These are phyloP conservation scores for Beauveria sp. DNA, from an alignment of 2,329 filamentous ascomycete genomes.

Conservation along the genomic window DNA sequence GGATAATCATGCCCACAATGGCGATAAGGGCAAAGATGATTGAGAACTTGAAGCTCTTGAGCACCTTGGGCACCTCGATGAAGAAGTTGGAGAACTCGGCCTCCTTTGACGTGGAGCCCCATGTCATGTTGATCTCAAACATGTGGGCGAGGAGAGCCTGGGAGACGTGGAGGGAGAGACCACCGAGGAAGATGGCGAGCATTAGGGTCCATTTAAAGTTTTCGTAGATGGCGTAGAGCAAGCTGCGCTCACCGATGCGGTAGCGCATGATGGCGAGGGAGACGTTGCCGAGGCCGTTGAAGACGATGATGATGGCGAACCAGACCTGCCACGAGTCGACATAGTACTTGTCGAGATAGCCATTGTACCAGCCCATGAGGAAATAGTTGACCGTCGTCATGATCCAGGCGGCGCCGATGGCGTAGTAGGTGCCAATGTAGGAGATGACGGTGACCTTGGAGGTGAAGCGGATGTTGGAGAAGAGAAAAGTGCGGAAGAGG, in stretches of 20 bases:
- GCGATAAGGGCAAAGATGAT: slow-evolving; percentile 54
- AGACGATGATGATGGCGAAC: slow-evolving; percentile 55
- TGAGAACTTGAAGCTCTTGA: slow-evolving; percentile 71
- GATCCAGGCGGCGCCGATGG: slow-evolving; percentile 59
- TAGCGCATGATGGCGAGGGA: slow-evolving; percentile 56
- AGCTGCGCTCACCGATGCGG: slow-evolving; percentile 44
- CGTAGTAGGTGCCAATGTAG: slow-evolving; percentile 66
- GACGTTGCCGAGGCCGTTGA: slow-evolving; percentile 54
- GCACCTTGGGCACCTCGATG: slow-evolving; percentile 55
- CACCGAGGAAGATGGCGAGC: slow-evolving; percentile 39
- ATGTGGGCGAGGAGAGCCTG: slow-evolving; percentile 34
- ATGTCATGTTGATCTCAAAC: slow-evolving; percentile 36
- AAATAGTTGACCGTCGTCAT: slow-evolving; percentile 64
- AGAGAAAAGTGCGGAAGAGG: slow-evolving; percentile 54
- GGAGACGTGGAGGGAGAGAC: slow-evolving; percentile 34
- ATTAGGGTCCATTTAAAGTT: slow-evolving; percentile 57
- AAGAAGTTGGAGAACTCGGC: slow-evolving; percentile 53
- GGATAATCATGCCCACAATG: slow-evolving; percentile 54
- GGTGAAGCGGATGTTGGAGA: slow-evolving; percentile 52
- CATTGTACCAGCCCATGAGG: slow-evolving; percentile 63
- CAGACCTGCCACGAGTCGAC: slow-evolving; percentile 59
- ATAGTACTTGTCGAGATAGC: slow-evolving; percentile 59
- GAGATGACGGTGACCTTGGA: slow-evolving; percentile 66
- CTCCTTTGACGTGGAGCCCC: slow-evolving; percentile 51
- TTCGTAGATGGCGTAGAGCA: slow-evolving; percentile 30